phyloP scores from a whole-genome alignment of 768 basidiomycete species.

The Leccinum longicurvipes region DNA sequence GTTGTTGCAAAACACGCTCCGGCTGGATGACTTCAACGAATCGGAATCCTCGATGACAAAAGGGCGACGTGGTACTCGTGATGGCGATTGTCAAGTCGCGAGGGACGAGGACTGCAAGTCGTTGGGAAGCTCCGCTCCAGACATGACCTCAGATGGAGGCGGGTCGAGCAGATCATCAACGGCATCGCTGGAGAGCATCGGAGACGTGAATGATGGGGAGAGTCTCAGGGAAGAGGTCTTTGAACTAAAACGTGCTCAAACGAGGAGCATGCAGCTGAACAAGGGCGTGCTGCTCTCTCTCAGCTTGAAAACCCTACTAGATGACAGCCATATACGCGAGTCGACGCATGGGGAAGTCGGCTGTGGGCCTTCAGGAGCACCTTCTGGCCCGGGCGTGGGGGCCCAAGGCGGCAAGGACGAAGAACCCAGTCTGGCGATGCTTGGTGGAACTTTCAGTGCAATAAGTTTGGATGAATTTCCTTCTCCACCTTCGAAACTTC shows the following conservation, averaged over 20 bases:
- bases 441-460: constrained; percentile 38
- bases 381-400: not conserved
- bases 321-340: constrained; percentile 2
- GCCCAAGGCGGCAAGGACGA: constrained; percentile 7
- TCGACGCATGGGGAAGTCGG: not conserved
- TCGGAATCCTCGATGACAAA: not conserved
- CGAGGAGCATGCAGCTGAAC: constrained; percentile 50
- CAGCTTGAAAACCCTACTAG: constrained; percentile 11
- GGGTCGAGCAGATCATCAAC: constrained; percentile 24
- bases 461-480: constrained; percentile 48
- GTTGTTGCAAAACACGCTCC: not conserved
- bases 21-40: not conserved
- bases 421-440: constrained; percentile 22
- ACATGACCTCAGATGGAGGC: constrained; percentile 23
- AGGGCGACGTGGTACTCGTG: not conserved
- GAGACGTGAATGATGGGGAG: constrained; percentile 9
- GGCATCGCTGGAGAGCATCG: constrained; percentile 23
- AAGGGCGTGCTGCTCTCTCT: constrained; percentile 42
- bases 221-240: constrained; percentile 34
- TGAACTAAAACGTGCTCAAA: constrained; percentile 46
- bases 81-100: not conserved
- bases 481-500: constrained; percentile 37
- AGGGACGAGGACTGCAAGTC: constrained; percentile 19
- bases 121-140: constrained; percentile 20
- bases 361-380: constrained; percentile 1